Evolutionary conservation across 345 rosid genomes (phyloP).

Genomic region (Bretschneidera sinensis): DNA sequence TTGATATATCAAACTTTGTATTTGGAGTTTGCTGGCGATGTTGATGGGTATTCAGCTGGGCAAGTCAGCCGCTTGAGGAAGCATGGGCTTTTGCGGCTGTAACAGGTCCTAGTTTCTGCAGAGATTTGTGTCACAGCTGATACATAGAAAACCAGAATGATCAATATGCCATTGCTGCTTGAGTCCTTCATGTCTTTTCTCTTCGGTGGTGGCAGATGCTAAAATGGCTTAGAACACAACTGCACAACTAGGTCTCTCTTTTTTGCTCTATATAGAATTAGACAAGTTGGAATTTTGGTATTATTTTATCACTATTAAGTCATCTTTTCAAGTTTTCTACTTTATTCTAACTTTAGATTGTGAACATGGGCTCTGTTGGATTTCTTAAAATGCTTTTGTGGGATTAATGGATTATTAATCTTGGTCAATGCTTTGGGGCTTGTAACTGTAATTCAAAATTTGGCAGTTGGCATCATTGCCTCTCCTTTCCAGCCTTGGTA

Average conservation of each 20-base stretch:
- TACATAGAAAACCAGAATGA: conserved; percentile 3
- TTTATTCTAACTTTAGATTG: not conserved
- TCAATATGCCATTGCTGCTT: not conserved
- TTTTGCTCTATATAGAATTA: conserved; percentile 9
- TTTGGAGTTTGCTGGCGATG: conserved; percentile 11
- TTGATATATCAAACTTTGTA: conserved; percentile 23
- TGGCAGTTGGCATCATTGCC: not conserved
- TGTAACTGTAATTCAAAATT: conserved; percentile 1
- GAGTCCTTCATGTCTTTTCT: conserved; percentile 10
- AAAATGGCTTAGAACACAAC: not conserved
- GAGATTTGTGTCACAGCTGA: conserved; percentile 9
- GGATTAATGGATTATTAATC: not conserved
- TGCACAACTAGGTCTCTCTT: not conserved
- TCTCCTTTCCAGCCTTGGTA: not conserved
- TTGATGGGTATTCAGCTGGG: conserved; percentile 23
- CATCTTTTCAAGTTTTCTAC: not conserved
- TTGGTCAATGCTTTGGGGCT: conserved; percentile 19
- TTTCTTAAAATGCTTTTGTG: not conserved
- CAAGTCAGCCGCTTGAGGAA: conserved; percentile 9
- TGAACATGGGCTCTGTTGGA: not conserved
- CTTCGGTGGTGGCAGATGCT: not conserved
- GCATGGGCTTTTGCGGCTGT: conserved; percentile 20
- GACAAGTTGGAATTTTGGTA: not conserved
- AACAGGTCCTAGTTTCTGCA: conserved; percentile 15
- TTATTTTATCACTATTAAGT: not conserved